Conservation (phyloP, 2,329 filamentous ascomycete species). For the Fusarium sororula region DNA sequence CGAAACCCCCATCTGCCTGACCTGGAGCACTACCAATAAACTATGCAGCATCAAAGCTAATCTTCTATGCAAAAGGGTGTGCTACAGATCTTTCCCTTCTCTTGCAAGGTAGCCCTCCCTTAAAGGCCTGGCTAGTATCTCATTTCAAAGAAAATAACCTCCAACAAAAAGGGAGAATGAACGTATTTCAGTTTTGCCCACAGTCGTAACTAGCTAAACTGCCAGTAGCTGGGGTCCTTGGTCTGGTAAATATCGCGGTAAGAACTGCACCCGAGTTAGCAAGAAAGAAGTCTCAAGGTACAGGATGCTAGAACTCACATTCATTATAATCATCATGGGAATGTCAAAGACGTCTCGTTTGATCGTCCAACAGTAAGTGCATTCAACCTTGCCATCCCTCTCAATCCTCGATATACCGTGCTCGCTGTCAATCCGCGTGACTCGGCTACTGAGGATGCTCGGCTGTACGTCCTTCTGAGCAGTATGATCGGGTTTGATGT, state of each 20-base stretch:
- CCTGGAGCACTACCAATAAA: conserved; percentile 9
- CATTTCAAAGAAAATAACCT: conserved; percentile 29
- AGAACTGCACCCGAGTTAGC: conserved; percentile 54
- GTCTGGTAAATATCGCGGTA: conserved; percentile 68
- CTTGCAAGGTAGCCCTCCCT: conserved; percentile 19
- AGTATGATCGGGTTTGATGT: conserved; percentile 49
- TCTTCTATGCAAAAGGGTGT: conserved; percentile 18
- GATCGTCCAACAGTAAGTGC: conserved; percentile 96
- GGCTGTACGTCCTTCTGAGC: conserved; percentile 56
- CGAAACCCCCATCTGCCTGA: conserved; percentile 24
- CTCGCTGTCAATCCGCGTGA: conserved; percentile 73
- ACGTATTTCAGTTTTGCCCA: conserved; percentile 27
- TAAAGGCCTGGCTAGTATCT: conserved; percentile 23
- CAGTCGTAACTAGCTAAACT: conserved; percentile 50
- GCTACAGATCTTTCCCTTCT: neutral
- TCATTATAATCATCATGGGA: conserved; percentile 98
- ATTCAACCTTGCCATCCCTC: conserved; percentile 90
- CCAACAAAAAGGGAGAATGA: conserved; percentile 38
- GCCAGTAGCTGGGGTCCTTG: conserved; percentile 65
- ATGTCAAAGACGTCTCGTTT: conserved; percentile 98
- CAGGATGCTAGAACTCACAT: conserved; percentile 71
- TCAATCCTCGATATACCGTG: conserved; percentile 84
- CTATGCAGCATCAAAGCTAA: conserved; percentile 16
- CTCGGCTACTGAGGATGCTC: conserved; percentile 65
- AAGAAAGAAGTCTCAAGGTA: neutral